Evolutionary conservation across 2,329 filamentous ascomycete species (phyloP).

Genomic region (Sporothrix pseudoabietina): DNA sequence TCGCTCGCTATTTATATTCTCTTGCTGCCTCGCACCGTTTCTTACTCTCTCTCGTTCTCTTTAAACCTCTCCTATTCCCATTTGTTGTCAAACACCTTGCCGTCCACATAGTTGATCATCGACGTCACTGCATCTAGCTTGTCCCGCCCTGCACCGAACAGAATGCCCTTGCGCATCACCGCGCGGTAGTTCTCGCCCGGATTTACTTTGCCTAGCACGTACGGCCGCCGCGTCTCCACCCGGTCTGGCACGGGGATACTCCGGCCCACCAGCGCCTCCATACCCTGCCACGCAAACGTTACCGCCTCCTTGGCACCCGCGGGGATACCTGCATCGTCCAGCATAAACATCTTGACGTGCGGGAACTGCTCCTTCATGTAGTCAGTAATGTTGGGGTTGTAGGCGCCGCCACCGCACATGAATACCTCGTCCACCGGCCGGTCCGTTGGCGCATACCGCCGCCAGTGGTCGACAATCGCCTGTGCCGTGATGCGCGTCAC

Average conservation of each 20-base stretch:
- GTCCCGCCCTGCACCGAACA: constrained; percentile 51
- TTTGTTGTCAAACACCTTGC: constrained; percentile 52
- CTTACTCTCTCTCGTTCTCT: not conserved
- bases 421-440: constrained; percentile 54
- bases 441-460: constrained; percentile 51
- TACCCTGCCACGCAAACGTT: constrained; percentile 62
- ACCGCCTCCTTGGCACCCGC: constrained; percentile 61
- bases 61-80: constrained; percentile 22
- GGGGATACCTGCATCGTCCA: constrained; percentile 60
- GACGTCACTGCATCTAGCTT: constrained; percentile 52
- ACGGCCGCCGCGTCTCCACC: constrained; percentile 55
- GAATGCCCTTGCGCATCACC: constrained; percentile 55
- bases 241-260: constrained; percentile 55
- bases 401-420: constrained; percentile 62
- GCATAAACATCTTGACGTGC: constrained; percentile 53
- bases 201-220: constrained; percentile 57
- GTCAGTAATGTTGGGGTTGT: constrained; percentile 58
- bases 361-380: constrained; percentile 56
- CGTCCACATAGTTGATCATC: constrained; percentile 54
- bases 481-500: constrained; percentile 62
- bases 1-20: not conserved
- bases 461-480: constrained; percentile 55
- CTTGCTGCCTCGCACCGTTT: not conserved
- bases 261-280: constrained; percentile 60
- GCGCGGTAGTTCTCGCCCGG: constrained; percentile 58